Base-by-base conservation (phyloP, 129 eudicot genomes). In the Sambucus nigra region DNA sequence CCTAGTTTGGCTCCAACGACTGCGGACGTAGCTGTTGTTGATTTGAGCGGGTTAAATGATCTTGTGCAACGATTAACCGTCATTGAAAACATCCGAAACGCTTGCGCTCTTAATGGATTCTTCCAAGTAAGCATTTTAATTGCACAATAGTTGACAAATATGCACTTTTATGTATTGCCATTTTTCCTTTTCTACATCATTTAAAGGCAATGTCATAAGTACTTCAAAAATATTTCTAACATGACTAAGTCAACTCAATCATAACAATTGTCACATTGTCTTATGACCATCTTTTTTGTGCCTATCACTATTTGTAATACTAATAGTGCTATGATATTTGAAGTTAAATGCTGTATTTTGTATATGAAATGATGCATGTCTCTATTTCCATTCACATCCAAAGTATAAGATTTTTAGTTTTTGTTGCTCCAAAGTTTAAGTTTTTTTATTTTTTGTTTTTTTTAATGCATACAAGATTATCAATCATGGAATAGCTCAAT, bases 401-500 rank as follows among this genome's bases (percentile, higher is more conserved):
- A 31, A 3, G 5, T 31, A 31, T 31, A 9, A 9, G 38, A 3
- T 31, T 3, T 31, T 31, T 5, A 3, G 5, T 31, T 9, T 31
- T 31, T 31, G 5, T 20, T 19, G n/a, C 1, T 25, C 38, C 8
- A 33, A 10, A 18, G 38, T 3, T 28, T 9, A 4, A 7, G 23
- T 5, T 28, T 12, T 42, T 29, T 12, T 46, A 23, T 35, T 51
- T 25, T 26, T 31, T 23, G 8, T 31, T 46, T 18, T 5, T 17
- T 24, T 47, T 7, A 7, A 1, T 14, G 33, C 3, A 42, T 10
- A 35, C 8, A 6, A 80, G 95, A 66, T 77, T 38, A 63, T 68
- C 50, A 77, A 85, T 55, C 89, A 85, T 47, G 95, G 95, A 25
- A 85, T 85, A 48, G 16, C 69, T 7, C 73, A 85, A 53, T 40